A percentile compares a stretch with the other conserved stretches of the same genome.
Conservation (phyloP, 2,329 filamentous ascomycete species). For the Arthrocladium fulminans region DNA sequence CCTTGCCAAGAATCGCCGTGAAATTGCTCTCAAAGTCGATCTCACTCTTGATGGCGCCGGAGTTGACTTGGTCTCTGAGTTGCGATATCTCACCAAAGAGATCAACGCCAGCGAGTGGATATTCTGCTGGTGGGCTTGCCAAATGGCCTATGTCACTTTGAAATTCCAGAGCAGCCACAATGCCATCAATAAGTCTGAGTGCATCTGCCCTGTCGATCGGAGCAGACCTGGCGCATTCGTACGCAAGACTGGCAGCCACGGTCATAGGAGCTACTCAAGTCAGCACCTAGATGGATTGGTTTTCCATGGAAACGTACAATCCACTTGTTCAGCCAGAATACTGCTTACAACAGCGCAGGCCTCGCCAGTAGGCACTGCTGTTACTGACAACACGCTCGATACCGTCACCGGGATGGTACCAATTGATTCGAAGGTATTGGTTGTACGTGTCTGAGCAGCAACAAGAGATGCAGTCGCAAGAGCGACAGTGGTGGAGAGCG, state of each 20-base stretch:
- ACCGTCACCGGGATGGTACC: not conserved
- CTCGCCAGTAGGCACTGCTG: conserved; percentile 1
- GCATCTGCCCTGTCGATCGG: conserved; percentile 9
- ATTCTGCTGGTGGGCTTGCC: conserved; percentile 44
- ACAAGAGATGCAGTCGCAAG: not conserved
- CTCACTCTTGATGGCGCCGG: conserved; percentile 1
- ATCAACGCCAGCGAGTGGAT: conserved; percentile 42
- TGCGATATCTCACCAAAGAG: conserved; percentile 39
- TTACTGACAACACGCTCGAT: not conserved
- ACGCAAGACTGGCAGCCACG: conserved; percentile 9
- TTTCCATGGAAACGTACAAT: not conserved
- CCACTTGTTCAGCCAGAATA: not conserved
- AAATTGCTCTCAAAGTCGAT: conserved; percentile 45
- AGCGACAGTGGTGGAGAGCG: not conserved
- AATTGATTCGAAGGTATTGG: not conserved
- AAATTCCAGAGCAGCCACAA: conserved; percentile 35
- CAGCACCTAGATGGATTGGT: not conserved
- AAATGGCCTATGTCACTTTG: conserved; percentile 42
- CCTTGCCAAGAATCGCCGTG: conserved; percentile 42
- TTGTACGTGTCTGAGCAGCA: not conserved
- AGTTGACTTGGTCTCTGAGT: conserved; percentile 25
- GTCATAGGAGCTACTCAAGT: not conserved
- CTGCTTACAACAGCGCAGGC: conserved; percentile 9
- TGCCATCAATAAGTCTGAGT: conserved; percentile 6
- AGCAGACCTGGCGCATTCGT: conserved; percentile 8